Conservation (phyloP, 129 eudicot species). For the Saussurea involucrata region DNA sequence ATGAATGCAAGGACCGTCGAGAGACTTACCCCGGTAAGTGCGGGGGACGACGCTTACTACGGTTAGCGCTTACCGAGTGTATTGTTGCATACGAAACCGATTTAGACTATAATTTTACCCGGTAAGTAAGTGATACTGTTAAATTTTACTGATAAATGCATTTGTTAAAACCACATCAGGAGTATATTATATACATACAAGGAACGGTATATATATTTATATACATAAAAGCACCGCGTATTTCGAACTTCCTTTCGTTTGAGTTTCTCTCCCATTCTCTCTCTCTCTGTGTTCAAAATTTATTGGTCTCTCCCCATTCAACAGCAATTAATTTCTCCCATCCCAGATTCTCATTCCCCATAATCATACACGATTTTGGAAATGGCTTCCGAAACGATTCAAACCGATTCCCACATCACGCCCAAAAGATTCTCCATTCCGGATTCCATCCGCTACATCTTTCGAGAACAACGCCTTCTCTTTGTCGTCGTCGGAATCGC, state of each 20-base stretch:
- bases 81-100: too few species aligned
- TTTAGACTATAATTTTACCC: too few species aligned
- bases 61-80: too few species aligned
- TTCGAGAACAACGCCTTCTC: conserved; percentile 36
- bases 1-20: too few species aligned
- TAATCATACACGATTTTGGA: not conserved
- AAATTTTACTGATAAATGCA: too few species aligned
- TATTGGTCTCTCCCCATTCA: conserved; percentile 2
- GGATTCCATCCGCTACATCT: conserved; percentile 27
- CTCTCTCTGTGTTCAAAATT: not conserved
- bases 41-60: too few species aligned
- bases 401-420: conserved; percentile 2
- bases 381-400: conserved; percentile 25
- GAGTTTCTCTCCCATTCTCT: not conserved
- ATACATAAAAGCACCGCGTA: conserved; percentile 19
- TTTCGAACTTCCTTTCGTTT: conserved; percentile 26
- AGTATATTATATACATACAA: too few species aligned
- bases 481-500: conserved; percentile 47
- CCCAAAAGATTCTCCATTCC: conserved; percentile 16
- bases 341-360: not conserved
- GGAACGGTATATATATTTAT: not conserved
- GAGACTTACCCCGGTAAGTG: too few species aligned
- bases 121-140: too few species aligned
- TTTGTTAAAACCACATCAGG: too few species aligned
- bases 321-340: not conserved